These are phyloP conservation scores for Colletotrichum theobromicola DNA, from an alignment of 2,329 filamentous ascomycete genomes.

Conservation along the genomic window DNA sequence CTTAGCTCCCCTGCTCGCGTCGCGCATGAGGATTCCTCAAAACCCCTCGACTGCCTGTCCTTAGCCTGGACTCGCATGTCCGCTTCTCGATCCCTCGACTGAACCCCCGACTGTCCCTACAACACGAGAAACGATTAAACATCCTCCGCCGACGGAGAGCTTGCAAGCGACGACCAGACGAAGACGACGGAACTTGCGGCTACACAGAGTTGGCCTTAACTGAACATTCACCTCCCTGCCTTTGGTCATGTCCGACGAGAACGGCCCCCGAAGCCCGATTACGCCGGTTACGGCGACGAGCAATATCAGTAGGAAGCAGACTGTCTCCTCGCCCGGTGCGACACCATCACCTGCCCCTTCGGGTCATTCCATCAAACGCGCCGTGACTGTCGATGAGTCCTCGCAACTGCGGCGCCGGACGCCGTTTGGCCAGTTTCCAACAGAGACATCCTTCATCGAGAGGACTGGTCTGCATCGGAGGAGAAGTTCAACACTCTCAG, in stretches of 20 bases:
- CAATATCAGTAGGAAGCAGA: constrained; percentile 19
- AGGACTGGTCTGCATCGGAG: constrained; percentile 46
- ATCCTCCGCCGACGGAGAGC: neutral
- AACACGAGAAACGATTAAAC: neutral
- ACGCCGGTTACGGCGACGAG: constrained; percentile 13
- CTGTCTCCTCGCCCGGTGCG: constrained; percentile 10
- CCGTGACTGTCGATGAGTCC: constrained; percentile 43
- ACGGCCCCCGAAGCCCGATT: constrained; percentile 11
- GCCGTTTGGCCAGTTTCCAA: constrained; percentile 23
- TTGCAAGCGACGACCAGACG: neutral
- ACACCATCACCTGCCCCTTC: constrained; percentile 24
- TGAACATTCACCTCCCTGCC: neutral
- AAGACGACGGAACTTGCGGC: neutral
- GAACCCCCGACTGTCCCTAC: neutral
- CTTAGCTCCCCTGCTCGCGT: neutral
- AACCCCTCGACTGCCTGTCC: constrained; percentile 19
- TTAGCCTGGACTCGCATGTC: constrained; percentile 6
- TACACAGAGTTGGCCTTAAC: neutral
- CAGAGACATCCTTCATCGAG: constrained; percentile 32
- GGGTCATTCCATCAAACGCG: constrained; percentile 45
- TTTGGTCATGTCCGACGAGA: constrained; percentile 19
- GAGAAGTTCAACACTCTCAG: constrained; percentile 80
- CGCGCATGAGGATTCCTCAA: constrained; percentile 16
- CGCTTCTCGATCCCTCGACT: neutral
- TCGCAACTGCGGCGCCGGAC: constrained; percentile 27